Conservation (phyloP, 2,329 filamentous ascomycete species). For the Emergomyces pasteurianus region DNA sequence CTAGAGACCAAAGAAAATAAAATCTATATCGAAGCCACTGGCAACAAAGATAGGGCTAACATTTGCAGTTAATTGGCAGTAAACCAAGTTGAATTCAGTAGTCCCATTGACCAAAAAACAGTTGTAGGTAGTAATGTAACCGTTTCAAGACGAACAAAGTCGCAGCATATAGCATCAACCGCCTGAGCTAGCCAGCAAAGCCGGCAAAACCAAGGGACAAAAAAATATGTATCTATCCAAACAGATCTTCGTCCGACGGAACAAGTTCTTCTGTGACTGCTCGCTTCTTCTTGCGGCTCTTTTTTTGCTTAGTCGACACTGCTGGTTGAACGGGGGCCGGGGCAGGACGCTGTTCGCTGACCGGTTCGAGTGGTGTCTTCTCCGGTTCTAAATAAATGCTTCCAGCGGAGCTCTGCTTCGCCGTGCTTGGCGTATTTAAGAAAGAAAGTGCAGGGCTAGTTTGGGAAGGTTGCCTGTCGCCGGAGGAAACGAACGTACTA, state of each 20-base stretch:
- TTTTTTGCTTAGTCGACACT: not conserved
- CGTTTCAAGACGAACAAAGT: too few species aligned
- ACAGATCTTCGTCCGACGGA: constrained; percentile 2
- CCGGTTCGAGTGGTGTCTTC: not conserved
- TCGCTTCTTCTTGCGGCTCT: not conserved
- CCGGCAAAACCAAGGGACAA: not conserved
- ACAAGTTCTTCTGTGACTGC: constrained; percentile 4
- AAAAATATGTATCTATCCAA: constrained; percentile 1
- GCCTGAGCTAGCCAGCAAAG: not conserved
- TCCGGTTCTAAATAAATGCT: not conserved
- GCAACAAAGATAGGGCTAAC: too few species aligned
- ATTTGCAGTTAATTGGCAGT: not conserved
- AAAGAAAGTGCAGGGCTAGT: constrained; percentile 1
- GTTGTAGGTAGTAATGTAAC: not conserved
- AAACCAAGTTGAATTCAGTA: not conserved
- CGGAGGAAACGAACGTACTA: not conserved
- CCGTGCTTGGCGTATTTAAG: not conserved
- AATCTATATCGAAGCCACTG: not conserved
- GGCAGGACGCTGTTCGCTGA: not conserved
- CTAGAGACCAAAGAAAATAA: not conserved
- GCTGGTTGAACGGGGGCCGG: not conserved
- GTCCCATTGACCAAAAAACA: not conserved
- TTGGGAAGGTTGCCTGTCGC: not conserved
- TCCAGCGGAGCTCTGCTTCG: not conserved
- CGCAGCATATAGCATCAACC: not conserved